Percentiles rank a stretch among this genome's conserved stretches.
These are phyloP conservation scores for Cystobasidium tubakii DNA, from an alignment of 768 basidiomycete genomes.

Conservation along the genomic window DNA sequence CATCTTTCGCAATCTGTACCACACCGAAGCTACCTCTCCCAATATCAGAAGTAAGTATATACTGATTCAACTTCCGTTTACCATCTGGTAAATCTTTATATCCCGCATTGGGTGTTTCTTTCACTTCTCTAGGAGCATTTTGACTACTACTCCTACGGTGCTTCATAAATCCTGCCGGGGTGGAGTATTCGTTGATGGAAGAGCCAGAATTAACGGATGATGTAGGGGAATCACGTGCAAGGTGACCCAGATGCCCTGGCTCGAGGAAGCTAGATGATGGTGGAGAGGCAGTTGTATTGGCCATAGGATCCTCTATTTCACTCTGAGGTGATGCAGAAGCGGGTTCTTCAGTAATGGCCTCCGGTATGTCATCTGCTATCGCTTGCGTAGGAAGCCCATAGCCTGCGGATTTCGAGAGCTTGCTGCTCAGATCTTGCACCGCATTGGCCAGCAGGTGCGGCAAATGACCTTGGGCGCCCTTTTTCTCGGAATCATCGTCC, in stretches of 20 bases:
- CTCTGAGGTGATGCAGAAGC: neutral
- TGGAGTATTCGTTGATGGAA: slow-evolving; percentile 23
- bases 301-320: neutral
- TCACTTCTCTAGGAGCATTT: slow-evolving; percentile 32
- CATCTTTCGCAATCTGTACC: slow-evolving; percentile 36
- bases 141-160: slow-evolving; percentile 31
- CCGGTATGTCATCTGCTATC: neutral
- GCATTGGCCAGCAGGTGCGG: slow-evolving; percentile 2
- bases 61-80: slow-evolving; percentile 38
- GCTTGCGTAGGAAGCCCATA: neutral
- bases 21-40: slow-evolving; percentile 37
- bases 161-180: slow-evolving; percentile 34
- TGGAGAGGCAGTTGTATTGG: neutral
- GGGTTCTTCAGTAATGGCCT: neutral
- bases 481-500: neutral
- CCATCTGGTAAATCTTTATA: slow-evolving; percentile 32
- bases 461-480: neutral
- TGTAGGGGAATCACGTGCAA: neutral
- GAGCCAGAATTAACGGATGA: neutral
- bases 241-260: neutral
- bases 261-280: slow-evolving; percentile 4
- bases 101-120: slow-evolving; percentile 33
- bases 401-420: neutral
- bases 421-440: neutral
- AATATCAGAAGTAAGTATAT: slow-evolving; percentile 26